A percentile compares a stretch with the other conserved stretches of the same genome.
Conservation (phyloP, 192 early-diverging fungal species). For the Glomus cerebriforme region DNA sequence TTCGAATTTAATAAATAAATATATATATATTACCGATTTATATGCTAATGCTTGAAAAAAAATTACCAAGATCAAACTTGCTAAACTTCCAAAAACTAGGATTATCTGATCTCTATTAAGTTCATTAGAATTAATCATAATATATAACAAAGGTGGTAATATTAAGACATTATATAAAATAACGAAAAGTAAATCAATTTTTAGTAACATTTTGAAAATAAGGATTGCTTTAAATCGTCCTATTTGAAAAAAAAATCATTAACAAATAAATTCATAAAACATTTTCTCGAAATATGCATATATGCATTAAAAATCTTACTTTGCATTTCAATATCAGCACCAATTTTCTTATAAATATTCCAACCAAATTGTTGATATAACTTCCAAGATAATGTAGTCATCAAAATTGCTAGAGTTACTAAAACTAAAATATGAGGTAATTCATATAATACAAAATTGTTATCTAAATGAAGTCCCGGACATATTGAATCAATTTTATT, state of each 20-base stretch:
- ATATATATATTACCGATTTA: neutral
- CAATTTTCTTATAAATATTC: neutral
- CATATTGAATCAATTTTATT: neutral
- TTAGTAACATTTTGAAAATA: too few species aligned
- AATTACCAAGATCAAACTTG: neutral
- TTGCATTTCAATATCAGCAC: neutral
- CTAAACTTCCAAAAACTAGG: neutral
- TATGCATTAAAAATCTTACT: neutral
- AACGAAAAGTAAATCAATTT: too few species aligned
- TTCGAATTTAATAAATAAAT: too few species aligned
- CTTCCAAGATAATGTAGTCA: neutral
- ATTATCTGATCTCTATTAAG: too few species aligned
- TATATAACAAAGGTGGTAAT: too few species aligned
- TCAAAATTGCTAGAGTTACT: neutral
- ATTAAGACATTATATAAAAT: too few species aligned
- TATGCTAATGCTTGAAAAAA: neutral
- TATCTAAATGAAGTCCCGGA: neutral
- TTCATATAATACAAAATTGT: neutral
- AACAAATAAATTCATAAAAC: too few species aligned
- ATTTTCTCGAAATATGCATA: too few species aligned
- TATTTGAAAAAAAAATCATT: too few species aligned
- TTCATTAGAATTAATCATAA: too few species aligned
- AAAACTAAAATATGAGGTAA: neutral
- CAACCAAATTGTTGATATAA: neutral
- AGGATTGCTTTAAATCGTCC: too few species aligned